Evolutionary conservation across 1,284 basidiomycete species (phyloP), one percentile per base, ranked within the genome.

Genomic region (Puccinia coronata): DNA sequence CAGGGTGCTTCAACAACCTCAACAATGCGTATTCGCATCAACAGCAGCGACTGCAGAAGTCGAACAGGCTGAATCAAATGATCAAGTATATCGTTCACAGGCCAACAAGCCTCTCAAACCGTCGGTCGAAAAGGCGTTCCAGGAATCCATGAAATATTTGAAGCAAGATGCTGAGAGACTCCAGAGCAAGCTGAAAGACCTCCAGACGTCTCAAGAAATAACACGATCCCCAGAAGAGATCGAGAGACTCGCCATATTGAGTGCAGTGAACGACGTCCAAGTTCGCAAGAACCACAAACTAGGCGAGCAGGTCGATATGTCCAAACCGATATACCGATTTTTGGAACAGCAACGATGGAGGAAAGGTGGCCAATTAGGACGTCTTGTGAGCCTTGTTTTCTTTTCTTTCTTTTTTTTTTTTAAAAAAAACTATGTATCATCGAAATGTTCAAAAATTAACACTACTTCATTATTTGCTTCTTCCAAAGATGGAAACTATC

Each of bases 321-420:
- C 86, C 25, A 85, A 90, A 82, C 89, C 90, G 0, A 90, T 93
- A 0, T 92, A 95, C 85, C 89, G 94, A 28, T 90, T 93, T 85
- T 87, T 98, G 31, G 88, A 92, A 2, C 93, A 98, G 87, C 90
- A 93, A 83, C 88, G 89, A 82, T 98, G 96, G 96, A 89, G 92
- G 73, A 91, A 91, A 80, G 90, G 93, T 51, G 95, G 96, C 8
- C 89, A 89, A 57, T 88, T 97, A 69, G 94, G 96, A 85, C 88
- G 94, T 61, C 87, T 97, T 86, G 93, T 94, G 82, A 63, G 92
- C 36, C n/a, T 12, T 18, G 34, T 41, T 80, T 61, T 41, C 28
- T 53, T 4, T 53, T 51, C n/a, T n/a, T n/a, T n/a, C n/a, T n/a
- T n/a, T n/a, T n/a, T n/a, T n/a, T n/a, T n/a, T n/a, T n/a, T n/a